Percentiles rank a stretch among this genome's conserved stretches.
phyloP scores from a whole-genome alignment of 352 stramenopile species.

The Aphanomyces invadans region DNA sequence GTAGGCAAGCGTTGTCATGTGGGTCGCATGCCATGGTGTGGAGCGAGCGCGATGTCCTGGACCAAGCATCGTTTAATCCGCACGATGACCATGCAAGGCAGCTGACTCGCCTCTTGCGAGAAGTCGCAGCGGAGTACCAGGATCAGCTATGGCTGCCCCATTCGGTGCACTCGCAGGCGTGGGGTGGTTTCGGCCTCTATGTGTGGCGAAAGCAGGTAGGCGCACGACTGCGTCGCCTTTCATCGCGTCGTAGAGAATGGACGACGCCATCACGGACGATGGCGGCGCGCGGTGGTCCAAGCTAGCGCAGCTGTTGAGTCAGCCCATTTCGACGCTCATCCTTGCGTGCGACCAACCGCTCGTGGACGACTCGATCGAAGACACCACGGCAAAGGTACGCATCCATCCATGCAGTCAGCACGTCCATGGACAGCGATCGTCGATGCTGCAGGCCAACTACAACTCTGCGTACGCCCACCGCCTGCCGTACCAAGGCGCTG shows the following conservation, averaged over 20 bases:
- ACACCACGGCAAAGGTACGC: conserved; percentile 26
- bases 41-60: conserved; percentile 16
- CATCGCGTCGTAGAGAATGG: too few species aligned
- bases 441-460: background rate
- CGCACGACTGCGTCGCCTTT: too few species aligned
- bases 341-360: conserved; percentile 27
- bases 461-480: background rate
- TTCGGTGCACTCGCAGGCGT: conserved; percentile 20
- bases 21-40: conserved; percentile 27
- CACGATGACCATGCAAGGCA: conserved; percentile 11
- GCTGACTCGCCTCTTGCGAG: conserved; percentile 10
- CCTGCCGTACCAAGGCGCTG: conserved; percentile 23
- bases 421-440: too few species aligned
- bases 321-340: conserved; percentile 23
- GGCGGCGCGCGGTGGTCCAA: conserved; percentile 23
- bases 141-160: conserved; percentile 27
- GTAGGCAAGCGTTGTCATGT: conserved; percentile 3
- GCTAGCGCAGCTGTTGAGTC: conserved; percentile 17
- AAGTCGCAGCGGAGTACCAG: conserved; percentile 29
- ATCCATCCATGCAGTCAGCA: conserved; percentile 7
- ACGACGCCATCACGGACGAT: too few species aligned
- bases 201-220: conserved; percentile 21
- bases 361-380: conserved; percentile 25
- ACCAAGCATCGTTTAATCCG: background rate
- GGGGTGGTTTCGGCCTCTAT: conserved; percentile 27